Evolutionary conservation across 306 rosid genomes (phyloP).

Genomic region (Malus sieversii): DNA sequence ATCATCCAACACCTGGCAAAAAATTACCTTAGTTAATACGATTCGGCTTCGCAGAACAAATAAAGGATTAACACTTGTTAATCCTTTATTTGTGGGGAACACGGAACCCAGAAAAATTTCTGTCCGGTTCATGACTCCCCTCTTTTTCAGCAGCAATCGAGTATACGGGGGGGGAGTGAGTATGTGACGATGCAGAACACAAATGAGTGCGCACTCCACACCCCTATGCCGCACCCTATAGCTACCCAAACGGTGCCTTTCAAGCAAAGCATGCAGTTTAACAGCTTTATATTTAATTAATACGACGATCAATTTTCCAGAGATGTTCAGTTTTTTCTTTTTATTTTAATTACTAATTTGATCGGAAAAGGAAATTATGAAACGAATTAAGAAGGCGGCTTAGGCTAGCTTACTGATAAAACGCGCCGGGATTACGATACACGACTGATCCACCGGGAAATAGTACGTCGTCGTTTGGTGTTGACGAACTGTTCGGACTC

Average conservation of each 20-base stretch:
- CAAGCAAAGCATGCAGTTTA: background rate
- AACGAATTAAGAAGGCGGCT: background rate
- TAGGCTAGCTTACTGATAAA: slow-evolving; percentile 30
- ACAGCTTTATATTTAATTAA: background rate
- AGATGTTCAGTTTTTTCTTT: background rate
- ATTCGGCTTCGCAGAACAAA: too few species aligned
- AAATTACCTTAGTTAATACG: too few species aligned
- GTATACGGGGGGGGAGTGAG: background rate
- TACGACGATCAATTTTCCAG: background rate
- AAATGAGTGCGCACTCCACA: background rate
- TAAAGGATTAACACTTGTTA: too few species aligned
- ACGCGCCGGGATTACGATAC: slow-evolving; percentile 39
- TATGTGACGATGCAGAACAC: background rate
- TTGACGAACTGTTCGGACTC: slow-evolving; percentile 2
- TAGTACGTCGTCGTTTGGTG: slow-evolving; percentile 7
- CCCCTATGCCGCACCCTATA: too few species aligned
- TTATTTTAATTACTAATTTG: background rate
- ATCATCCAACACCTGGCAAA: too few species aligned
- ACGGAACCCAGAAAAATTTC: too few species aligned
- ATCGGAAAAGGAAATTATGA: background rate
- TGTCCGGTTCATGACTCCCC: background rate
- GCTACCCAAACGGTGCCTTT: background rate
- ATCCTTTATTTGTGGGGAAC: too few species aligned
- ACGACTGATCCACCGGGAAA: slow-evolving; percentile 12
- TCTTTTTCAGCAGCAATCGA: background rate